These are phyloP conservation scores for Lasiodiplodia theobromae DNA, from an alignment of 2,329 filamentous ascomycete species.

Conservation along the genomic window DNA sequence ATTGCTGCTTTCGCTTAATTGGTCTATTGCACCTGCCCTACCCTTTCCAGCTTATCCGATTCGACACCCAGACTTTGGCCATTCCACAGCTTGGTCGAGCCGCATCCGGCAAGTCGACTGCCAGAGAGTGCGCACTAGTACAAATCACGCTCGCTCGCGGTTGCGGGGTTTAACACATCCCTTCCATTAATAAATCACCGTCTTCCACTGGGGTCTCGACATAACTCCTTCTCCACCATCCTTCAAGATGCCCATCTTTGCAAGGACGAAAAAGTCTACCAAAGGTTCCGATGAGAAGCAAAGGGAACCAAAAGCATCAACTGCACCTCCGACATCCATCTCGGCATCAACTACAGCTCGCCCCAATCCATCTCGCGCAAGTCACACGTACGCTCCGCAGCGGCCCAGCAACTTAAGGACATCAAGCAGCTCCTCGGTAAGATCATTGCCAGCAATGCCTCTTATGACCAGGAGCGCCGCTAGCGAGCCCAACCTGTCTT, in stretches of 20 bases:
- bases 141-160: neutral
- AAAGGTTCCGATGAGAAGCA: constrained; percentile 36
- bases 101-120: neutral
- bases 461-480: constrained; percentile 5
- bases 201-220: neutral
- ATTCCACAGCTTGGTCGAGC: neutral
- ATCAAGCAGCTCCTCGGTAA: constrained; percentile 15
- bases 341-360: constrained; percentile 24
- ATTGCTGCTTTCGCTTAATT: neutral
- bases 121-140: neutral
- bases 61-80: neutral
- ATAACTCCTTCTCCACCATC: neutral
- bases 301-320: constrained; percentile 35
- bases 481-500: constrained; percentile 14
- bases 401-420: constrained; percentile 28
- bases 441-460: constrained; percentile 4
- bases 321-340: neutral
- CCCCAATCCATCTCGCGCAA: constrained; percentile 16
- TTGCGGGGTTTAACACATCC: neutral
- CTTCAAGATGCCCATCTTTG: constrained; percentile 42
- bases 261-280: constrained; percentile 39
- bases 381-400: constrained; percentile 33
- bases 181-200: neutral
- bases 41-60: neutral
- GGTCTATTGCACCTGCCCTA: neutral